A percentile compares a stretch with the other conserved stretches of the same genome.
These are phyloP conservation scores for Pisolithus thermaeus DNA, from an alignment of 1,284 basidiomycete species.

Conservation along the genomic window DNA sequence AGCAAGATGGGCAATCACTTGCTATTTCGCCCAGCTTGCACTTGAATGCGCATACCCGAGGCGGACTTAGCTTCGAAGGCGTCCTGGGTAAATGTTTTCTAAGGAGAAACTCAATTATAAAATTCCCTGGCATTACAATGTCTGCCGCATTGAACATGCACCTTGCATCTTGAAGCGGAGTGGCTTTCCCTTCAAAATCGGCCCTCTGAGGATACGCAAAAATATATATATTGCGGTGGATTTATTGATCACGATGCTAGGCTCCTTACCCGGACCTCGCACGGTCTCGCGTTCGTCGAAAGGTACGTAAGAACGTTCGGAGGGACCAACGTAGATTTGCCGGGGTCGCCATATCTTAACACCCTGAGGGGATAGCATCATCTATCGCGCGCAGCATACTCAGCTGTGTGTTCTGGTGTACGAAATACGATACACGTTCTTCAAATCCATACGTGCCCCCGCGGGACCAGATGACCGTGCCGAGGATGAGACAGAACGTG, in stretches of 20 bases:
- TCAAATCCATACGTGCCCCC: conserved; percentile 69
- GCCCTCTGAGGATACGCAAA: too few relatives aligned
- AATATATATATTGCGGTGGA: too few relatives aligned
- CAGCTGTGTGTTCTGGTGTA: not conserved
- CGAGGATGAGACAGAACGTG: conserved; percentile 81
- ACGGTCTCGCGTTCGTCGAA: conserved; percentile 54
- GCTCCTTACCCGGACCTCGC: conserved; percentile 49
- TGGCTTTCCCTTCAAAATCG: too few relatives aligned
- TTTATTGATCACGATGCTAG: conserved; percentile 45
- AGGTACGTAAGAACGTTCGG: conserved; percentile 67
- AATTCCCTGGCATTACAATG: too few relatives aligned
- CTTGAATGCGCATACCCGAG: too few relatives aligned
- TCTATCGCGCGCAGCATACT: conserved; percentile 36
- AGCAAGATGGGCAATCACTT: too few relatives aligned
- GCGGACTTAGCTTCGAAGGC: too few relatives aligned
- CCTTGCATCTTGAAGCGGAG: too few relatives aligned
- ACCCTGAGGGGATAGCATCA: conserved; percentile 82
- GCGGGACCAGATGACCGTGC: conserved; percentile 53
- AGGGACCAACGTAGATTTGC: conserved; percentile 75
- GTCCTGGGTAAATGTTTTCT: too few relatives aligned
- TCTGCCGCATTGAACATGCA: too few relatives aligned
- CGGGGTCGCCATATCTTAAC: conserved; percentile 89
- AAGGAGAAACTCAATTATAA: too few relatives aligned
- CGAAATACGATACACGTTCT: conserved; percentile 40
- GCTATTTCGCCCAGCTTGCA: too few relatives aligned